Percentiles rank a stretch among this genome's conserved stretches.
Conservation (phyloP, 306 rosid genomes). For the Gastrolobium bilobum region DNA sequence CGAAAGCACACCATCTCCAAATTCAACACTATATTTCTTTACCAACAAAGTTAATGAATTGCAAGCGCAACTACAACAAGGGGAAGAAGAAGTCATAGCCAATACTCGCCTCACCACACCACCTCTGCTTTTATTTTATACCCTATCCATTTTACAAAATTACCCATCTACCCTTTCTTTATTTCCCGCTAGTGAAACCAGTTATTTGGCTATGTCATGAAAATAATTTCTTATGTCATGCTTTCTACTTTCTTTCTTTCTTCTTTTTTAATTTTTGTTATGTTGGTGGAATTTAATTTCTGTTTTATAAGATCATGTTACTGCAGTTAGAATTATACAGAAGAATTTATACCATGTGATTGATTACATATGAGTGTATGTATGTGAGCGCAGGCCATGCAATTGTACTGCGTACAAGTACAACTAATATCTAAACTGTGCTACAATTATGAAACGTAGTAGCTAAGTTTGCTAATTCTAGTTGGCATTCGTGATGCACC, state of each 20-base stretch:
- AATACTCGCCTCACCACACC: background rate
- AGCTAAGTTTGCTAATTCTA: constrained; percentile 47
- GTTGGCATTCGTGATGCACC: constrained; percentile 8
- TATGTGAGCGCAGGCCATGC: too few relatives aligned
- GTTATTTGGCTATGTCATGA: too few relatives aligned
- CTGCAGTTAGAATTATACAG: background rate
- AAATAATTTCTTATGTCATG: background rate
- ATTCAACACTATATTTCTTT: constrained; percentile 21
- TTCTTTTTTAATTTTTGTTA: background rate
- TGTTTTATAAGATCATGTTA: background rate
- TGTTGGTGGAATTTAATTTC: background rate
- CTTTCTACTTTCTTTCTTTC: background rate
- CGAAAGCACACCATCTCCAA: constrained; percentile 2
- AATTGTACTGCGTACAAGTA: too few relatives aligned
- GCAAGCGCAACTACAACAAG: background rate
- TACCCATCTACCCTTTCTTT: constrained; percentile 38
- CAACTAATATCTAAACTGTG: constrained; percentile 1
- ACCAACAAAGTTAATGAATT: background rate
- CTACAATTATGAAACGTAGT: constrained; percentile 17
- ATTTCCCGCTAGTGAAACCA: background rate
- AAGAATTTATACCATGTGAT: background rate
- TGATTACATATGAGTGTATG: background rate
- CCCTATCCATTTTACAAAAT: constrained; percentile 33
- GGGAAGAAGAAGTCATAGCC: constrained; percentile 33
- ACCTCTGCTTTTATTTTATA: constrained; percentile 7